Conservation (phyloP, 108 stramenopile species). For the Nannochloropsis gaditana region DNA sequence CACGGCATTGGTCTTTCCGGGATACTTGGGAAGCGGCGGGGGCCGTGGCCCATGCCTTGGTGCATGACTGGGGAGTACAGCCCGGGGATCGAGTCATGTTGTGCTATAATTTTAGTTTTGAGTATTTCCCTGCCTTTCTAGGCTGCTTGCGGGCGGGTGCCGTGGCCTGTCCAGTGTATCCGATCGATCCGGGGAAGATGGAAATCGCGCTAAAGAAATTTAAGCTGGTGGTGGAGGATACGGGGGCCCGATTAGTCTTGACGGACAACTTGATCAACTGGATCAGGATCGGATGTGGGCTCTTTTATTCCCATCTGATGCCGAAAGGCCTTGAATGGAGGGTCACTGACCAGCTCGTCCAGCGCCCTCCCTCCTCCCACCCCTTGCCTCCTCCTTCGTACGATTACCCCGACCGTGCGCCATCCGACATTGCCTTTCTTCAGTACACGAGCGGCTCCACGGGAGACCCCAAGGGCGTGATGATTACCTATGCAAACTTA, state of each 20-base stretch:
- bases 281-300: not conserved
- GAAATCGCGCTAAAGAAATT: slow-evolving; percentile 44
- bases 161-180: slow-evolving; percentile 54
- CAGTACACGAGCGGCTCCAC: slow-evolving; percentile 30
- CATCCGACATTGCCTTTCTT: slow-evolving; percentile 26
- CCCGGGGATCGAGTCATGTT: slow-evolving; percentile 67
- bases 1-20: not conserved
- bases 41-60: not conserved
- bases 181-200: slow-evolving; percentile 47
- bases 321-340: not conserved
- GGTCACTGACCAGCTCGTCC: not conserved
- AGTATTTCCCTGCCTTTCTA: slow-evolving; percentile 88
- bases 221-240: slow-evolving; percentile 9
- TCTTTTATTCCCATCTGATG: not conserved
- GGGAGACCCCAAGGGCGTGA: slow-evolving; percentile 26
- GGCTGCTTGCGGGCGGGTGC: slow-evolving; percentile 70
- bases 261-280: not conserved
- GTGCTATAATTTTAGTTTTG: slow-evolving; percentile 89
- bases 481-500: slow-evolving; percentile 20
- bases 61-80: not conserved
- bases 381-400: not conserved
- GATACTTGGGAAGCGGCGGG: not conserved
- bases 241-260: not conserved
- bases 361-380: not conserved
- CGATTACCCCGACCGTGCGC: slow-evolving; percentile 1